A percentile compares a stretch with the other conserved stretches of the same genome.
phyloP scores from a whole-genome alignment of 331 rosid genomes.

The Arachis monticola region DNA sequence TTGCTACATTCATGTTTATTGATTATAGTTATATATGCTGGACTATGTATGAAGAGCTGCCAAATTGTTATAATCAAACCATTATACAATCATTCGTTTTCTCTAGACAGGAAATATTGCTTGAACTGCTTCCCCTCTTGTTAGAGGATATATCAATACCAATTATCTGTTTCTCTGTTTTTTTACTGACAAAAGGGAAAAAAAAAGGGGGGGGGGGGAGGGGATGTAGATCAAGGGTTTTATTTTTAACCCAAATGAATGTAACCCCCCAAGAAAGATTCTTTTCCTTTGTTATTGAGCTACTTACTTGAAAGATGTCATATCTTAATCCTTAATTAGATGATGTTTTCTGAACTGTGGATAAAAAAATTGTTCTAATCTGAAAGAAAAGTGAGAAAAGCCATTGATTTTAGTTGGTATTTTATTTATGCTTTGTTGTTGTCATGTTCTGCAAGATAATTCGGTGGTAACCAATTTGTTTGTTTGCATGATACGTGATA shows the following conservation, averaged over 20 bases:
- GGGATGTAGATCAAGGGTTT: too few species aligned
- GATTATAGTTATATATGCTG: too few species aligned
- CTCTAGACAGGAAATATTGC: constrained; percentile 15
- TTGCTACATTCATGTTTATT: not conserved
- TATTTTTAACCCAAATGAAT: not conserved
- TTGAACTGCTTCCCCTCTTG: constrained; percentile 2
- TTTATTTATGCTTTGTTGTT: constrained; percentile 17
- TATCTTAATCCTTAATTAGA: not conserved
- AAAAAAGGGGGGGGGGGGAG: too few species aligned
- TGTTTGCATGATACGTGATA: not conserved
- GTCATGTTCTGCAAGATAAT: constrained; percentile 21
- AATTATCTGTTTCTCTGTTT: not conserved
- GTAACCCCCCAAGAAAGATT: not conserved
- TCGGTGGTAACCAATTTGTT: constrained; percentile 24
- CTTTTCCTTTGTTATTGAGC: not conserved
- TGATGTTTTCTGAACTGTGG: constrained; percentile 1
- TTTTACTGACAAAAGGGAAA: too few species aligned
- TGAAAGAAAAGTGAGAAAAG: not conserved
- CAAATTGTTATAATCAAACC: not conserved
- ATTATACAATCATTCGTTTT: constrained; percentile 9
- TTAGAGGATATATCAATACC: constrained; percentile 7
- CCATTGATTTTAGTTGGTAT: constrained; percentile 7
- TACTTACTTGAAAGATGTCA: not conserved
- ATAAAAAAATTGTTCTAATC: not conserved
- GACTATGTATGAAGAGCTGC: too few species aligned